Evolutionary conservation across 2,329 filamentous ascomycete genomes (phyloP).

Genomic region (Sordariomycetes sp.): DNA sequence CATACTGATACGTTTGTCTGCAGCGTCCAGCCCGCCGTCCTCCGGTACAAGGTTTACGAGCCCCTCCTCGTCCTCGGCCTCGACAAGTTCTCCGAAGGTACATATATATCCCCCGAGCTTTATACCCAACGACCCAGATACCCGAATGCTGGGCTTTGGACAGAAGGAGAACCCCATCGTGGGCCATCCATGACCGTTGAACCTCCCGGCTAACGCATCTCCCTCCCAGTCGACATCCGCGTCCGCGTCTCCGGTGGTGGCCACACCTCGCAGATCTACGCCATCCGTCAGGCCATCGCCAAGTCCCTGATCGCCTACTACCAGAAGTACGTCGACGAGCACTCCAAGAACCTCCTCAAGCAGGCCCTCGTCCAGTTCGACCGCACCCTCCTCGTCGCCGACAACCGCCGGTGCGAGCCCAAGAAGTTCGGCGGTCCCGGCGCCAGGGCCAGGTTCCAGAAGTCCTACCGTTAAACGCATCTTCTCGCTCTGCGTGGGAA

Average conservation of each 20-base stretch:
- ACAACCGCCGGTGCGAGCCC: conserved; percentile 98
- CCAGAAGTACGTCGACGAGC: conserved; percentile 99
- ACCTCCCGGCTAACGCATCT: neutral
- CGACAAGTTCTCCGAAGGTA: conserved; percentile 66
- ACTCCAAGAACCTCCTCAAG: conserved; percentile 88
- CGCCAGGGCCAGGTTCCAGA: conserved; percentile 95
- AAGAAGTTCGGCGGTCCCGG: conserved; percentile 96
- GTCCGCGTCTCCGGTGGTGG: conserved; percentile 94
- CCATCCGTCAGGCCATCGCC: conserved; percentile 96
- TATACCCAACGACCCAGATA: neutral
- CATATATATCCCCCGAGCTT: neutral
- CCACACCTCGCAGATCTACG: conserved; percentile 95
- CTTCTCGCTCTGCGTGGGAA: neutral
- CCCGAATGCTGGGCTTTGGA: neutral
- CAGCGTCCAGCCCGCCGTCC: conserved; percentile 79
- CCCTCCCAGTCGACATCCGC: conserved; percentile 82
- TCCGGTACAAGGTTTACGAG: conserved; percentile 99
- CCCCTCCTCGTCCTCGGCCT: conserved; percentile 92
- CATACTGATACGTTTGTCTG: neutral
- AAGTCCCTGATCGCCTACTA: conserved; percentile 77
- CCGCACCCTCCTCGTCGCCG: conserved; percentile 93
- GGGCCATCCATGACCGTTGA: no score
- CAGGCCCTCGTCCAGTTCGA: conserved; percentile 92
- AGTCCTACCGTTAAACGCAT: conserved; percentile 85
- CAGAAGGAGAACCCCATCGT: neutral